phyloP scores from a whole-genome alignment of 352 stramenopile genomes.

The Phytophthora multivora region DNA sequence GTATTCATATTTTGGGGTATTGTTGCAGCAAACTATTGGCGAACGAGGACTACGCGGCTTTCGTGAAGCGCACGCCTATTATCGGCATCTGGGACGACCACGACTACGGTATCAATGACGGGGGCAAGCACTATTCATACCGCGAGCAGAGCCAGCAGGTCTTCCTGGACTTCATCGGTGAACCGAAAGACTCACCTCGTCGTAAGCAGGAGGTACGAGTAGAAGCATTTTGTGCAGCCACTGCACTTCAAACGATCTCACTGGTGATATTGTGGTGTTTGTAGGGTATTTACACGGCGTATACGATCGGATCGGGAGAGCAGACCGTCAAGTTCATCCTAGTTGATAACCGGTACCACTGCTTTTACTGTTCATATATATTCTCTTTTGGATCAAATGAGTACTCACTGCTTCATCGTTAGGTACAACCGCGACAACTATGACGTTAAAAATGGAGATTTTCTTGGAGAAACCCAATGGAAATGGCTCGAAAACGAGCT shows the following conservation, averaged over 20 bases:
- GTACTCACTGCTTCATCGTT: not conserved
- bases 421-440: conserved; percentile 88
- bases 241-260: not conserved
- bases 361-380: not conserved
- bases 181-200: conserved; percentile 70
- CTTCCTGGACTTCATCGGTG: conserved; percentile 87
- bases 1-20: too few relatives aligned
- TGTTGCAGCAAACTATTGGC: conserved; percentile 62
- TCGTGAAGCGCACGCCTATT: conserved; percentile 66
- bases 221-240: not conserved
- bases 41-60: conserved; percentile 70
- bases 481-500: conserved; percentile 86
- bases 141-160: conserved; percentile 81
- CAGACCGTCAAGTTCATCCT: conserved; percentile 88
- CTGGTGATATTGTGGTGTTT: not conserved
- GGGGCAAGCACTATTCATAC: conserved; percentile 73
- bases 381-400: not conserved
- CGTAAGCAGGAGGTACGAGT: conserved; percentile 68
- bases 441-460: conserved; percentile 55
- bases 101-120: conserved; percentile 92
- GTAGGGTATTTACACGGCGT: conserved; percentile 88
- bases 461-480: conserved; percentile 85
- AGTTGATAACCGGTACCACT: conserved; percentile 72
- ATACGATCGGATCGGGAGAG: conserved; percentile 66
- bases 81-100: conserved; percentile 92